Evolutionary conservation across 2,329 filamentous ascomycete species (phyloP).

Genomic region (Fusarium gaditjirri): DNA sequence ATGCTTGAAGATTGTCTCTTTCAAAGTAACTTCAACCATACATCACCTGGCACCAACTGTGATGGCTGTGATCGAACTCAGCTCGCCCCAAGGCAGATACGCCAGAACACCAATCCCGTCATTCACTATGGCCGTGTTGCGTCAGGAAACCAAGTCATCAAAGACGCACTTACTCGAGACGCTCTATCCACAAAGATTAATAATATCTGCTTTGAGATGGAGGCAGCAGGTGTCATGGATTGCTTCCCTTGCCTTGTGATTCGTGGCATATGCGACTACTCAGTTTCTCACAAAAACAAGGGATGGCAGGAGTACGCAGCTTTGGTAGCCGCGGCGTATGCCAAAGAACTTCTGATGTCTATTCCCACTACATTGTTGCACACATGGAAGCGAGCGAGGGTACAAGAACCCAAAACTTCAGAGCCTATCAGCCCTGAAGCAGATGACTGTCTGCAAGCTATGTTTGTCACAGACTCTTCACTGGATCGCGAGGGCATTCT

Average conservation of each 20-base stretch:
- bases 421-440: accelerated
- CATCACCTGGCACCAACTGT: no score
- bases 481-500: neutral
- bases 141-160: constrained; percentile 52
- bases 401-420: accelerated
- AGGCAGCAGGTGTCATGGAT: constrained; percentile 42
- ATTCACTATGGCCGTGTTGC: constrained; percentile 33
- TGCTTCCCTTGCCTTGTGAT: constrained; percentile 49
- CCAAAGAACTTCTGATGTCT: neutral
- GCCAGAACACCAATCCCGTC: accelerated
- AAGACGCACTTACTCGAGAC: constrained; percentile 47
- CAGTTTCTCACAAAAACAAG: neutral
- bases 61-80: no score
- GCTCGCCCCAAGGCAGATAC: no score
- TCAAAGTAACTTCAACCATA: no score
- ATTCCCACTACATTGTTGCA: accelerated
- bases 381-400: accelerated
- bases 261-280: constrained; percentile 55
- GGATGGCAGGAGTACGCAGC: neutral
- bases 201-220: constrained; percentile 46
- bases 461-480: neutral
- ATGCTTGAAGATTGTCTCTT: constrained; percentile 7
- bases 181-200: constrained; percentile 18
- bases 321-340: accelerated
- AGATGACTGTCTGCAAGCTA: accelerated